Evolutionary conservation across 371 early-diverging fungal species (phyloP).

Genomic region (Apophysomyces ossiformis): DNA sequence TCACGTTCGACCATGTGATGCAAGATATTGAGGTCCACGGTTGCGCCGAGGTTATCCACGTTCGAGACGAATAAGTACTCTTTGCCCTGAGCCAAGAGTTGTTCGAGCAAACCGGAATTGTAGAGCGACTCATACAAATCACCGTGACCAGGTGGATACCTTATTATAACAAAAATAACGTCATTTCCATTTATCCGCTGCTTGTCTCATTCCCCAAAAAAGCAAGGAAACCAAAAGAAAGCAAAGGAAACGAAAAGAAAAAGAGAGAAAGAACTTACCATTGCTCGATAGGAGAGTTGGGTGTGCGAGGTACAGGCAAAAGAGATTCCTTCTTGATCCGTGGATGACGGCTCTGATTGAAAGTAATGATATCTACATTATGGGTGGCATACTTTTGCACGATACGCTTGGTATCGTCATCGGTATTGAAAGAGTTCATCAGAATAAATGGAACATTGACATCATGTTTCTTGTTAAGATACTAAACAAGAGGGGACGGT

Average conservation of each 20-base stretch:
- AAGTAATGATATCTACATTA: constrained; percentile 92
- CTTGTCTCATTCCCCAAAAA: neutral
- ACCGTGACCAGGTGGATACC: constrained; percentile 99
- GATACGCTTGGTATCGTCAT: constrained; percentile 95
- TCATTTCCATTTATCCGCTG: neutral
- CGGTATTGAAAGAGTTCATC: constrained; percentile 99
- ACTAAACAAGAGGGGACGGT: constrained; percentile 42
- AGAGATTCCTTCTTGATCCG: constrained; percentile 95
- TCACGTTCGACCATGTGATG: constrained; percentile 90
- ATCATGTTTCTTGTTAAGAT: constrained; percentile 88
- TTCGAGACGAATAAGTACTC: constrained; percentile 99
- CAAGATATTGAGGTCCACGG: constrained; percentile 94
- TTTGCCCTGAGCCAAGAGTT: constrained; percentile 95
- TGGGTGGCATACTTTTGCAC: constrained; percentile 95
- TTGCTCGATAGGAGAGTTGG: constrained; percentile 58
- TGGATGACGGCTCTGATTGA: constrained; percentile 98
- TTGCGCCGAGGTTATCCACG: constrained; percentile 99
- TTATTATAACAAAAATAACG: constrained; percentile 18
- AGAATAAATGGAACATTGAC: constrained; percentile 97
- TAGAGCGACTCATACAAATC: constrained; percentile 96
- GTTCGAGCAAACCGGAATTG: constrained; percentile 95
- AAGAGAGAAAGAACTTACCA: constrained; percentile 36
- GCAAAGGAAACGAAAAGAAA: too few relatives aligned
- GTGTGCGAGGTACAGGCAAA: constrained; percentile 81
- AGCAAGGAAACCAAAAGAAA: too few relatives aligned